Evolutionary conservation across 148 eudicot genomes (phyloP), one percentile per base, ranked within the genome.

Genomic region (Diospyros kaki): DNA sequence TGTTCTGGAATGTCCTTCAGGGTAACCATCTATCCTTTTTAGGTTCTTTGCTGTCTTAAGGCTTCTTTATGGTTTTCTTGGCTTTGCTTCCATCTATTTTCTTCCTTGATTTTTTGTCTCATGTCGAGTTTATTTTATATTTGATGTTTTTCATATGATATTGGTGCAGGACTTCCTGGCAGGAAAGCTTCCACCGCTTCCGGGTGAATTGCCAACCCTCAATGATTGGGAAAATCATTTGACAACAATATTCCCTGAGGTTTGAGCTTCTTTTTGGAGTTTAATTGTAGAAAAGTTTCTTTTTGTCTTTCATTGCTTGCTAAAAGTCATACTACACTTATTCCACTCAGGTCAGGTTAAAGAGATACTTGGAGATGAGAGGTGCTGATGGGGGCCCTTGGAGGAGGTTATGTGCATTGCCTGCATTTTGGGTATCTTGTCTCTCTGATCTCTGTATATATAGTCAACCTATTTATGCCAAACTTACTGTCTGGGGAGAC

Each of bases 321-420:
- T 70, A 69, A 60, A 7, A 48, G 39, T 50, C 64, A 50, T 58
- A 12, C 66, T 74, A 13, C 75, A 76, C 58, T 69, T 54, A 75
- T 55, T 68, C 52, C 77, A 17, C 84, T 79, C 93, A 95, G 98
- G 98, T 95, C 63, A 88, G 97, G 84, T 83, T 96, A 83, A 96
- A 96, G 84, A 88, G 97, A 81, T 93, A 91, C 86, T 76, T 96
- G 85, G 99, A 96, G 76, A 91, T 96, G 98, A 87, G 99, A 78
- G 99, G 98, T 67, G 99, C 99, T 66, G 99, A 96, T 88, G 98
- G 97, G 68, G 99, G 98, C 59, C 98, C 99, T 63, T 93, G 98
- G 98, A 88, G 98, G 83, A 82, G 97, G 79, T 81, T 96, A 69
- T 96, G 99, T 82, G 99, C 99, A 60, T 75, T 96, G 82, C 99